Evolutionary conservation across 352 stramenopile genomes (phyloP), one percentile per base, ranked within the genome.

Genomic region (Phytophthora multivora): DNA sequence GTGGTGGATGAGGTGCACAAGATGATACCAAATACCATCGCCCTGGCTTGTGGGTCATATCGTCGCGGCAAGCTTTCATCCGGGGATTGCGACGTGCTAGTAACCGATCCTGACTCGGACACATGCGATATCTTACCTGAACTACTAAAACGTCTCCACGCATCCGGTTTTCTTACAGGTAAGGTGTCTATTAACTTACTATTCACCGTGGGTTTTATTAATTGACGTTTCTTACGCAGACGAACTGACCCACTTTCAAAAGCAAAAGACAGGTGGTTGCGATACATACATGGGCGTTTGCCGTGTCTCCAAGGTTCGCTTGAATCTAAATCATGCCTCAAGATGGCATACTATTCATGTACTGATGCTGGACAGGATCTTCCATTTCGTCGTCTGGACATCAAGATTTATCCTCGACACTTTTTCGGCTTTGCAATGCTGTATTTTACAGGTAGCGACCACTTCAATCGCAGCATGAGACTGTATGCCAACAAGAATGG

Each of bases 391-490:
- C 83, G 89, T 1, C 45, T 97, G 9, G 86, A 97, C 33, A 88
- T 97, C 65, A 97, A 95, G 60, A 77, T 96, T 35, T 97, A 96
- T 51, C 86, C 87, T 33, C 82, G 85, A 2, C 70, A 79, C 1
- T 88, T 75, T 28, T 95, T 92, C 49, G 79, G 86, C 3, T 95
- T 93, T 59, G 89, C 89, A 19, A 69, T 96, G 23, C 59, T 97
- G 28, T 97, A 97, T 59, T 97, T 97, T 63, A 97, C 91, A 0
- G 89, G 90, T 21, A 97, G 86, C 57, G 89, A 97, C 57, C 88
- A 97, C 40, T 97, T 97, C 54, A 97, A 97, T 63, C 74, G 75
- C 31, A 95, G 83, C 26, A 93, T 97, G 80, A 68, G 88, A 12
- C 69, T 90, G 0, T 95, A 82, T 68, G 86, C 86, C 2, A 86